Base-by-base conservation (phyloP, 495 filamentous ascomycete genomes). In the Xylaria flabelliformis region DNA sequence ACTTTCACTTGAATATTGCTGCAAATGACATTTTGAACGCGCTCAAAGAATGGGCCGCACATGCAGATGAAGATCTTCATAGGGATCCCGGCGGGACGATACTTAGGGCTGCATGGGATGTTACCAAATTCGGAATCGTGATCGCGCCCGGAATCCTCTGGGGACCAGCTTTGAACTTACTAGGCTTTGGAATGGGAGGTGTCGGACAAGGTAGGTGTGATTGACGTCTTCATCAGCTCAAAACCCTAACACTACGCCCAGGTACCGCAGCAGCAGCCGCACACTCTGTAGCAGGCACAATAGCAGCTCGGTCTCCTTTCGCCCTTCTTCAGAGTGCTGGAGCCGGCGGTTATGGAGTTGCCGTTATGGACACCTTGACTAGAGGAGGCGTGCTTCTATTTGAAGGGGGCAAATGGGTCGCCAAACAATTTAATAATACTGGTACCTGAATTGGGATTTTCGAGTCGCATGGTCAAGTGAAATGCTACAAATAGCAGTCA, bases 301-400 rank as follows among this genome's bases (percentile, higher is more conserved):
- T 51, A 8, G 2, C 26, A 36, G 44, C 64, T 48, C 13, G 29
- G 19, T 66, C 64, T 1, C 15, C 9, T 6, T 53, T 66, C 10
- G 24, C 64, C 34, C 21, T 34, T 24, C 64, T 66, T 39, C 64
- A 66, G 32, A 66, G 64, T 24, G 64, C 64, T 24, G 46, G 46
- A 10, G 64, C 17, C 7, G 44, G 64, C 9, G 64, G 64, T 44
- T 66, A 66, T 53, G 64, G 44, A 36, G 44, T 24, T 21, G 8
- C 46, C 13, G 64, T 19, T 17, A 66, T 66, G 64, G 4, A 66
- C 29, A 4, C 46, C 17, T 21, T 53, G 26, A 39, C 36, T 26
- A 65, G 41, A 26, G 42, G 62, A 32, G 41, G n/a, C 2, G 9
- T 65, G 13, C 26, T 48, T 6, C 10, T 56, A 2, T 56, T 56